These are phyloP conservation scores for Lentithecium fluviatile DNA, from an alignment of 495 filamentous ascomycete species.

Conservation along the genomic window DNA sequence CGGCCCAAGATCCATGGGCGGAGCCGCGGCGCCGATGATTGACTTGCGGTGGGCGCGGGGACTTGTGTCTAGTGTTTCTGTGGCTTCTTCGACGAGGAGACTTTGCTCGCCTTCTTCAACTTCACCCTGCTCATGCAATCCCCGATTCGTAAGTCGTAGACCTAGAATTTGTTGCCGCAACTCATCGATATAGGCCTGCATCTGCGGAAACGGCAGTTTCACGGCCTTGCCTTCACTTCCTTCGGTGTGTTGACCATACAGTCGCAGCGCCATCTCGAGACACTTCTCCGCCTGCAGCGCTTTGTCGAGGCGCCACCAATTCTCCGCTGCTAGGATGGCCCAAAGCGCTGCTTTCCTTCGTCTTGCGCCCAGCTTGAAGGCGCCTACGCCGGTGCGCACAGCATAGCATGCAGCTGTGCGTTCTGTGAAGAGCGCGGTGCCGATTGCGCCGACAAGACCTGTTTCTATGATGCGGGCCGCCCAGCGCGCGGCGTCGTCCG, in stretches of 20 bases:
- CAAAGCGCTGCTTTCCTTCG: slow-evolving; percentile 85
- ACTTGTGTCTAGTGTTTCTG: slow-evolving; percentile 30
- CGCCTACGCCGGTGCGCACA: slow-evolving; percentile 62
- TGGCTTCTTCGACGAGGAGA: slow-evolving; percentile 30
- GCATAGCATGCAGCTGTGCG: slow-evolving; percentile 81
- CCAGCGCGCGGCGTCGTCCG: slow-evolving; percentile 87
- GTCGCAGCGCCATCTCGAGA: slow-evolving; percentile 67
- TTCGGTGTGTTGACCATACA: slow-evolving; percentile 56
- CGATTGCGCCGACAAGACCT: slow-evolving; percentile 67
- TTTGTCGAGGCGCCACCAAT: slow-evolving; percentile 74
- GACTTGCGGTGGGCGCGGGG: slow-evolving; percentile 39
- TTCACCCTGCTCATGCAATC: slow-evolving; percentile 11
- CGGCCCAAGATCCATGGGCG: slow-evolving; percentile 31
- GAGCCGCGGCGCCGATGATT: slow-evolving; percentile 30
- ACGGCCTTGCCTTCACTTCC: background rate
- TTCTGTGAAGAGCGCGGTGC: slow-evolving; percentile 78
- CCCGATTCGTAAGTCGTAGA: slow-evolving; percentile 9
- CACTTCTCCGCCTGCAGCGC: slow-evolving; percentile 67
- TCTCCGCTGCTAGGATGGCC: slow-evolving; percentile 77
- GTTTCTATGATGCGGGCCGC: slow-evolving; percentile 75
- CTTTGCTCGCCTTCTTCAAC: slow-evolving; percentile 30
- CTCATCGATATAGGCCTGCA: slow-evolving; percentile 58
- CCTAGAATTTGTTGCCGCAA: slow-evolving; percentile 44
- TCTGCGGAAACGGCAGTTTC: slow-evolving; percentile 58
- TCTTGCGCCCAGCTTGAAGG: slow-evolving; percentile 65